Conservation (phyloP, 2,329 filamentous ascomycete genomes). For the Neurospora sp. region DNA sequence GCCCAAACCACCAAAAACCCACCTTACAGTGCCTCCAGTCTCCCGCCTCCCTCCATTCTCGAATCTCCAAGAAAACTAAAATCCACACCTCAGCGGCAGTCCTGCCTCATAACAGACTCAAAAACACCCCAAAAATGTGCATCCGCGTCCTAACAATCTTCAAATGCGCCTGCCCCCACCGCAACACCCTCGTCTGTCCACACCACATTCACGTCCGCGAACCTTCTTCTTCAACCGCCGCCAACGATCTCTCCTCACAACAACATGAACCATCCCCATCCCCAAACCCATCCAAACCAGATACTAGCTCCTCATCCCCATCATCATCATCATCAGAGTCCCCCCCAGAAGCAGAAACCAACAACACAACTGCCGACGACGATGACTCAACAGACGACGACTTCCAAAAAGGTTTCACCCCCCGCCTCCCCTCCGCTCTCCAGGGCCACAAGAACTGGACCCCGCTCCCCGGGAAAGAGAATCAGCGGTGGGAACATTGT, state of each 20-base stretch:
- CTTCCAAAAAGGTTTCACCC: neutral
- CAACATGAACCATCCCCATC: neutral
- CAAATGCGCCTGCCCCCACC: slow-evolving; percentile 3
- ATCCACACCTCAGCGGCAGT: too few species aligned
- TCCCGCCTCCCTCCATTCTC: too few species aligned
- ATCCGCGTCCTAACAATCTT: neutral
- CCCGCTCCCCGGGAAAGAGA: neutral
- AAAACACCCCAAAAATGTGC: neutral
- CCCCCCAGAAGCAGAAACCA: too few species aligned
- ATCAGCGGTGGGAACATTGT: neutral
- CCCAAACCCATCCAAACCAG: neutral
- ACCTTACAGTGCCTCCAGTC: too few species aligned
- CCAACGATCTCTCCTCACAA: neutral
- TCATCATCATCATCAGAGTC: too few species aligned
- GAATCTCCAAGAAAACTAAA: too few species aligned
- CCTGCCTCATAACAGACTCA: too few species aligned
- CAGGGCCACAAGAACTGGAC: neutral
- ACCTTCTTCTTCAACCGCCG: neutral
- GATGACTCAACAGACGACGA: neutral
- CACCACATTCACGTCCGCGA: slow-evolving; percentile 21
- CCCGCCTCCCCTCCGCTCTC: neutral
- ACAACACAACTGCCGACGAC: neutral
- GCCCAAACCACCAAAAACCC: too few species aligned
- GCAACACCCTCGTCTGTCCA: slow-evolving; percentile 1
- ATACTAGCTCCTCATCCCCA: neutral